These are phyloP conservation scores for Ascochyta fabae DNA, from an alignment of 2,329 filamentous ascomycete genomes.

Conservation along the genomic window DNA sequence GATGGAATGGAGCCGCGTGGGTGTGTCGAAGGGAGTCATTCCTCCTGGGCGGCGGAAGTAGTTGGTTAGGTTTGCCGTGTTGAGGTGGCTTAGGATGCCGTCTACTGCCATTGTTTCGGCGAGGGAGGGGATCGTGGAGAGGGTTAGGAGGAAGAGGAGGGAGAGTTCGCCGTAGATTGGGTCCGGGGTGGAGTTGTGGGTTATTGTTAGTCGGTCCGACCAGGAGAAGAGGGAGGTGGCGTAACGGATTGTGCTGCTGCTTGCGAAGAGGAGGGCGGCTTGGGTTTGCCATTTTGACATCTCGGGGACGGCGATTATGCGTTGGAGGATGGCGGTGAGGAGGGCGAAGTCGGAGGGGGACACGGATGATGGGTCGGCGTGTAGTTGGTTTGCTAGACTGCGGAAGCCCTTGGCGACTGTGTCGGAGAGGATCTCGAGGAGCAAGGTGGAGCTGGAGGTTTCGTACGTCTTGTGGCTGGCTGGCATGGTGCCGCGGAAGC, in stretches of 20 bases:
- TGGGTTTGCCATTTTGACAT: conserved; percentile 67
- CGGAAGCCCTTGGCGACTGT: conserved; percentile 84
- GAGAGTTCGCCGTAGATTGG: conserved; percentile 94
- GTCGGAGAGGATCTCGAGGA: conserved; percentile 80
- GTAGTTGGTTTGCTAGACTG: conserved; percentile 79
- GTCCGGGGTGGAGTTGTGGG: conserved; percentile 66
- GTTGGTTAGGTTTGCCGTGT: conserved; percentile 78
- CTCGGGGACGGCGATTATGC: conserved; percentile 78
- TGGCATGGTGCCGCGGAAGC: conserved; percentile 45
- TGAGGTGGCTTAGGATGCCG: conserved; percentile 78
- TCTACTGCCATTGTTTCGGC: conserved; percentile 92
- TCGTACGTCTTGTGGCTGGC: conserved; percentile 52
- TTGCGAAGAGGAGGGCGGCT: conserved; percentile 58
- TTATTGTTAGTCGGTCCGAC: conserved; percentile 79
- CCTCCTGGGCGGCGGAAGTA: conserved; percentile 72
- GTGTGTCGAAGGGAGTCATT: conserved; percentile 80
- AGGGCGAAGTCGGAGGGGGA: conserved; percentile 83
- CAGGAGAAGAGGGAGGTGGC: conserved; percentile 91
- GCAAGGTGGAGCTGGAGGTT: conserved; percentile 43
- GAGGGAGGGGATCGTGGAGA: conserved; percentile 79
- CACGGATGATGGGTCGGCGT: conserved; percentile 71
- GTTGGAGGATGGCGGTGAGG: conserved; percentile 86
- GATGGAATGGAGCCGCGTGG: conserved; percentile 80
- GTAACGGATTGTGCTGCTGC: conserved; percentile 74
- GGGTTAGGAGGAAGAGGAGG: conserved; percentile 83